These are phyloP conservation scores for Lentinula novae-zelandiae DNA, from an alignment of 1,284 basidiomycete genomes.

Conservation along the genomic window DNA sequence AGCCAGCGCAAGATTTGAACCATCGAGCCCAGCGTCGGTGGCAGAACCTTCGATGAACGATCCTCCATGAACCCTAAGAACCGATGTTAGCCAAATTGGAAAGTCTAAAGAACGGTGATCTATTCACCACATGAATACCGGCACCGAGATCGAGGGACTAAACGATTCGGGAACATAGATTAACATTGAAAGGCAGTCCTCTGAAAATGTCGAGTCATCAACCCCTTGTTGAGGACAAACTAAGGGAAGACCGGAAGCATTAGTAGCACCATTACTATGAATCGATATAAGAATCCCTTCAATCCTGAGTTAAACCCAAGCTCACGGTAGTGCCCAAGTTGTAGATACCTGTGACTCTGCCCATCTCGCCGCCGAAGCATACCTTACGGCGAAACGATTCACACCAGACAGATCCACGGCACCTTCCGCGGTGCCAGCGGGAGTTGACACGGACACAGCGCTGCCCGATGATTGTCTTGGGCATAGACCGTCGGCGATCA, in stretches of 20 bases:
- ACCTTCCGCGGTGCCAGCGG: constrained; percentile 54
- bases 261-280: constrained; percentile 45
- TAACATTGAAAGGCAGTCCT: constrained; percentile 78
- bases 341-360: constrained; percentile 47
- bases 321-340: constrained; percentile 62
- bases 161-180: constrained; percentile 60
- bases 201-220: constrained; percentile 48
- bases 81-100: constrained; percentile 7
- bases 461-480: constrained; percentile 26
- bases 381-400: constrained; percentile 58
- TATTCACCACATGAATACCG: constrained; percentile 65
- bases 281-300: background rate
- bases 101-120: background rate
- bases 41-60: constrained; percentile 76
- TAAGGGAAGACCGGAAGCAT: constrained; percentile 56
- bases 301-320: background rate
- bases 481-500: constrained; percentile 30
- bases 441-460: constrained; percentile 36
- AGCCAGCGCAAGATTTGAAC: constrained; percentile 65
- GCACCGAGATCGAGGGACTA: constrained; percentile 32
- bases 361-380: constrained; percentile 63
- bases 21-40: constrained; percentile 73
- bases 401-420: constrained; percentile 43
- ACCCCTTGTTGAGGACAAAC: constrained; percentile 64
- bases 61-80: constrained; percentile 79